Base-by-base conservation (phyloP, 2,329 filamentous ascomycete species). In the Hypomyces perniciosus region DNA sequence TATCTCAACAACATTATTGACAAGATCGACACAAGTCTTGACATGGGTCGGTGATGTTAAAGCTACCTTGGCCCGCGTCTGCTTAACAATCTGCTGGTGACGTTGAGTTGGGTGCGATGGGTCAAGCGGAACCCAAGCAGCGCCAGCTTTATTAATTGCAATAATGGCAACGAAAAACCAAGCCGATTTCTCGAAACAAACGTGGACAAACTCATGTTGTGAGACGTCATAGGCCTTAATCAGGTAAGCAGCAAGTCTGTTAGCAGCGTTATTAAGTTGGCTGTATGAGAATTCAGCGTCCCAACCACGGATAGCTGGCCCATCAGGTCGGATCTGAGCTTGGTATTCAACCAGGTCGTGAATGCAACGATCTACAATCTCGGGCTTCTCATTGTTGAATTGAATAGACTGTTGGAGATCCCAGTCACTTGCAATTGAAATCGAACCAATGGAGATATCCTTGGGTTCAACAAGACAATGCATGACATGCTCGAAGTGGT, bases 111-210 rank as follows among this genome's bases (percentile, higher is more conserved):
- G 46, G 34, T 48, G 46, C 1, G 46, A 41, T 4, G 48, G 48
- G 6, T 50, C 48, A 29, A 50, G 48, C 2, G 48, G 48, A 0
- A 46, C 13, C 41, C 43, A 50, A 20, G 30, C 27, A 26, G 41
- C 48, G 10, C 48, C 48, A 12, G 48, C 42, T 30, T 50, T 50
- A 10, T 40, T 46, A 3, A 50, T 50, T 6, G 48, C 48, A 5
- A 50, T 2, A 8, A 50, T 34, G 3, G 41, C 37, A 20, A 50
- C 29, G 20, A 50, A 7, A 4, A 27, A 33, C 41, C 41, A 46
- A 8, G 34, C 46, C 3, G 37, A 34, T 28, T 48, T 48, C 30
- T 48, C 46, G 28, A 48, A 48, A 6, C 29, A 41, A 12, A 42
- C 46, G 38, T 48, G 38, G 2, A 48, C n/a, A 10, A 48, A 31